Base-by-base conservation (phyloP, 345 rosid species). In the Eutrema heterophyllum region DNA sequence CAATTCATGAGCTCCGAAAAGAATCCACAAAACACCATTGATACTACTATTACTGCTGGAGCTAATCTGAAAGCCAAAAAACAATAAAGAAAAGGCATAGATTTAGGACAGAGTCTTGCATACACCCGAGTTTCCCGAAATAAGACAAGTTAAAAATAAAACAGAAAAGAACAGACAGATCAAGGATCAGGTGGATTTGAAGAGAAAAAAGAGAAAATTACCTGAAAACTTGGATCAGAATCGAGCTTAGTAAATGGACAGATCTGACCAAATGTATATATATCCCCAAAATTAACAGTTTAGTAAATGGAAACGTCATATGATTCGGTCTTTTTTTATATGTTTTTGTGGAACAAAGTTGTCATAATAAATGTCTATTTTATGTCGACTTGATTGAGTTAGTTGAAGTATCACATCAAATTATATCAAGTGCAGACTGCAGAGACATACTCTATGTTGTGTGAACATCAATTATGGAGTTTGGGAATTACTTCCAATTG, bases 1-100 rank as follows among this genome's bases (percentile, higher is more conserved):
- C 70, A 18, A 7, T 45, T 55, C 56, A 44, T 45, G 41, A 36
- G n/a, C 9, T 12, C 50, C 7, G 51, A 51, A 10, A 49, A 49
- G 38, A 56, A 15, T 59, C 73, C 73, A 74, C 67, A 48, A 39
- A 24, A 49, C 55, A 12, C 77, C 71, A 73, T 56, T 55, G 46
- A 18, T 60, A 15, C 13, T 3, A 29, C 24, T 21, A 21, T 21
- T 32, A 70, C 39, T 36, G 2, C 8, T 36, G 18, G 16, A 51
- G 60, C 35, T 9, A 13, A 12, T 38, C 58, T 49, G 24, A 49
- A 35, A 33, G 11, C 29, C 4, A 45, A 16, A 13, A 3, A 2
- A 11, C 7, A 0, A 3, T 0, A 24, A 48, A 6, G 44, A 49
- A 43, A 64, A 61, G 10, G 32, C 26, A 67, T 5, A 65, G 12